Base-by-base conservation (phyloP, 345 rosid genomes). In the Dovyalis caffra region DNA sequence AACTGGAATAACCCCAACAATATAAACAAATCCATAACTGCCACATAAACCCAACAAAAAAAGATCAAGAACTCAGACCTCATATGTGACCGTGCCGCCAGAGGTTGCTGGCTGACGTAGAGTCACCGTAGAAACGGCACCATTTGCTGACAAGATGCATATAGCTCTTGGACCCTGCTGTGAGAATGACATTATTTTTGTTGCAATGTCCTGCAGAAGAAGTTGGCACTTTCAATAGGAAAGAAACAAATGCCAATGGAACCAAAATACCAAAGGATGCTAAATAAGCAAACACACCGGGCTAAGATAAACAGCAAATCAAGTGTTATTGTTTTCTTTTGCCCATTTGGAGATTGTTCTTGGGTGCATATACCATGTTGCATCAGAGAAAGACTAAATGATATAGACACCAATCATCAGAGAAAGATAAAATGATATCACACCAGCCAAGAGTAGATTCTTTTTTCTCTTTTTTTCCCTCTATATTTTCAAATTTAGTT, bases 141-240 rank as follows among this genome's bases (percentile, higher is more conserved):
- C 99, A 70, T 83, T 90, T 68, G 99, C 96, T 32, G 99, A 93
- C 83, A 95, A 82, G 75, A 95, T 74, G 69, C 98, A 95, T 47
- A 88, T 77, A 34, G 91, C 92, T 86, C 93, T 91, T 70, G 91
- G 90, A 66, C 97, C 92, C 84, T 91, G 97, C 82, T 93, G 98
- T 63, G 97, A 81, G 88, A 93, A 95, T 26, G 93, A 66, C 84
- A 89, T 69, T 71, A 95, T 83, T 85, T 92, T 95, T 26, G 87
- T 84, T 16, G 98, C 94, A 66, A 95, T 86, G 70, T 95, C 98
- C 99, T 95, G 64, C 73, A 62, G 0, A 61, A 68, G 65, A 71
- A 66, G 40, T 72, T 33, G 2, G 14, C 20, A 69, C 31, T 64
- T 74, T 80, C 62, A 69, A 66, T 26, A 64, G 61, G 20, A 51